These are phyloP conservation scores for Colletotrichum sp. DNA, from an alignment of 2,329 filamentous ascomycete genomes.

Conservation along the genomic window DNA sequence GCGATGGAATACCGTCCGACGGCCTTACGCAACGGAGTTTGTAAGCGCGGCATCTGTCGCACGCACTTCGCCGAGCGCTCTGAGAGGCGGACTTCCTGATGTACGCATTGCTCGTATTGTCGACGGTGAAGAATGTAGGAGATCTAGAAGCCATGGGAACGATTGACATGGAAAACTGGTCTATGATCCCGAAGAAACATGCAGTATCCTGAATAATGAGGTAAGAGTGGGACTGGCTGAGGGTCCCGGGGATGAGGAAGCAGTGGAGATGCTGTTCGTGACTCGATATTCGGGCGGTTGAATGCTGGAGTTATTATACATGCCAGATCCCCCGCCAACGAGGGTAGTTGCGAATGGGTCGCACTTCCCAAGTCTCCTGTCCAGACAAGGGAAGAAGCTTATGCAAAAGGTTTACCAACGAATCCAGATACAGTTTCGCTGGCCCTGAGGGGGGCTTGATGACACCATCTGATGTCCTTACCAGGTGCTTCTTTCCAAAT, in stretches of 20 bases:
- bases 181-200: not conserved
- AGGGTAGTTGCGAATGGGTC: not conserved
- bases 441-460: not conserved
- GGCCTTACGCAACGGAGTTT: not conserved
- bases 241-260: not conserved
- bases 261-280: not conserved
- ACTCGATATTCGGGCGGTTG: not conserved
- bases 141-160: not conserved
- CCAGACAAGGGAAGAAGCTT: not conserved
- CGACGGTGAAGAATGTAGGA: not conserved
- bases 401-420: not conserved
- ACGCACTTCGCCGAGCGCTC: not conserved
- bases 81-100: not conserved
- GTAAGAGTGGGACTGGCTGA: not conserved
- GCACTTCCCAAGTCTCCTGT: not conserved
- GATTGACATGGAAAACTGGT: not conserved
- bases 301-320: not conserved
- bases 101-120: not conserved
- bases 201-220: not conserved
- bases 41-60: not conserved
- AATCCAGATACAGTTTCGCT: not conserved
- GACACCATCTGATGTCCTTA: not conserved
- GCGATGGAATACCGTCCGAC: fast-evolving
- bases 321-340: not conserved
- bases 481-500: not conserved